Evolutionary conservation across 768 basidiomycete species (phyloP).

Genomic region (Boletellus emodensis): DNA sequence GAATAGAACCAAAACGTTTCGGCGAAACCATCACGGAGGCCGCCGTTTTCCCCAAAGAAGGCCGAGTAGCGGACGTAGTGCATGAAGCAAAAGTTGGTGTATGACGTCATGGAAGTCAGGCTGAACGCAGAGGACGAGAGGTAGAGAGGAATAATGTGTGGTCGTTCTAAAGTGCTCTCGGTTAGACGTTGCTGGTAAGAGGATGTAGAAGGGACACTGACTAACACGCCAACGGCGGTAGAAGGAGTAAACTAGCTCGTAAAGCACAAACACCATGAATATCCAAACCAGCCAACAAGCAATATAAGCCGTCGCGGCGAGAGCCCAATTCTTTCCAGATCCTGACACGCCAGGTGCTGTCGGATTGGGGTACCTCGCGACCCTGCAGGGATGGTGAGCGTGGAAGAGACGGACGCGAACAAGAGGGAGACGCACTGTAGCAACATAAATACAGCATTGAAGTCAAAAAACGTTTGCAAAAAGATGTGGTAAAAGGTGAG

Average conservation of each 20-base stretch:
- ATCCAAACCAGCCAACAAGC: constrained; percentile 79
- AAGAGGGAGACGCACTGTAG: constrained; percentile 59
- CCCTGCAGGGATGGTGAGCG: constrained; percentile 41
- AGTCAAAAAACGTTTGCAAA: constrained; percentile 83
- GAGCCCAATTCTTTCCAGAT: constrained; percentile 74
- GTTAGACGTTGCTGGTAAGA: constrained; percentile 10
- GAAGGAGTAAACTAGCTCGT: constrained; percentile 76
- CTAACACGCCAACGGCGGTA: constrained; percentile 73
- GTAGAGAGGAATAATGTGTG: constrained; percentile 78
- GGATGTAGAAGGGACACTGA: constrained; percentile 41
- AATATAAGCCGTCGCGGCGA: constrained; percentile 79
- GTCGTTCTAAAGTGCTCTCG: constrained; percentile 58
- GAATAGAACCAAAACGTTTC: constrained; percentile 82
- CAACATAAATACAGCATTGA: constrained; percentile 81
- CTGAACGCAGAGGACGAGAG: constrained; percentile 76
- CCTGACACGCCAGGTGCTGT: constrained; percentile 64
- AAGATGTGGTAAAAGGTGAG: constrained; percentile 69
- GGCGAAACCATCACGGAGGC: constrained; percentile 58
- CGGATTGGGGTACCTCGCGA: constrained; percentile 71
- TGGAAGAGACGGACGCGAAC: neutral
- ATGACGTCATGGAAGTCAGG: constrained; percentile 72
- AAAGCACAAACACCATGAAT: constrained; percentile 66
- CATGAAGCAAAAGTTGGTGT: constrained; percentile 80
- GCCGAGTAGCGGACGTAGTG: constrained; percentile 73
- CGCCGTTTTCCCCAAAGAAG: constrained; percentile 49